Percentiles rank a stretch among this genome's conserved stretches.
These are phyloP conservation scores for Xerophyta viscosa DNA, from an alignment of 106 monocot species.

Conservation along the genomic window DNA sequence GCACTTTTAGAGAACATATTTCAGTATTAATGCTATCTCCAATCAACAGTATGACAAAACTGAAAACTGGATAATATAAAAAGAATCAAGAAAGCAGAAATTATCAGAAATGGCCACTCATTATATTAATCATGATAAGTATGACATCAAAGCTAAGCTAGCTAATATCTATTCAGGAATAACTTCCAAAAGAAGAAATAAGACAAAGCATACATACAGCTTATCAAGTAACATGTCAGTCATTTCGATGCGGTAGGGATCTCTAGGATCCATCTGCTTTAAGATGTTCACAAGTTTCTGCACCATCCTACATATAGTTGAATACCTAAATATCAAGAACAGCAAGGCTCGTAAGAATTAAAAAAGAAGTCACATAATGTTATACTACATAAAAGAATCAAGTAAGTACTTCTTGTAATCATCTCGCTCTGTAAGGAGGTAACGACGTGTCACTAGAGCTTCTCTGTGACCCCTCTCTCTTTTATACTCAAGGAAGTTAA, in stretches of 20 bases:
- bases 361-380: neutral
- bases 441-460: conserved; percentile 50
- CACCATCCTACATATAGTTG: conserved; percentile 63
- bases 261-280: conserved; percentile 85
- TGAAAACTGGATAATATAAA: too few species aligned
- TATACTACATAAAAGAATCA: neutral
- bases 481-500: conserved; percentile 77
- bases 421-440: conserved; percentile 71
- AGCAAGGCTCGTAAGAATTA: neutral
- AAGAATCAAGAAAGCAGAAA: too few species aligned
- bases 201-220: conserved; percentile 37
- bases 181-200: neutral
- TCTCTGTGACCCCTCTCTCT: conserved; percentile 69
- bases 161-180: too few species aligned
- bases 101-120: too few species aligned
- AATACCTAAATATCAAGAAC: conserved; percentile 45
- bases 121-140: too few species aligned
- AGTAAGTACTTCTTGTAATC: conserved; percentile 81
- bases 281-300: conserved; percentile 71
- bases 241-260: conserved; percentile 81
- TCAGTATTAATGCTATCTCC: too few species aligned
- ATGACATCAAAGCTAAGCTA: too few species aligned
- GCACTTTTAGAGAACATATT: too few species aligned
- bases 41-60: too few species aligned
- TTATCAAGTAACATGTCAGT: conserved; percentile 72